Evolutionary conservation across 129 eudicot species (phyloP).

Genomic region (Flaveria brownii): DNA sequence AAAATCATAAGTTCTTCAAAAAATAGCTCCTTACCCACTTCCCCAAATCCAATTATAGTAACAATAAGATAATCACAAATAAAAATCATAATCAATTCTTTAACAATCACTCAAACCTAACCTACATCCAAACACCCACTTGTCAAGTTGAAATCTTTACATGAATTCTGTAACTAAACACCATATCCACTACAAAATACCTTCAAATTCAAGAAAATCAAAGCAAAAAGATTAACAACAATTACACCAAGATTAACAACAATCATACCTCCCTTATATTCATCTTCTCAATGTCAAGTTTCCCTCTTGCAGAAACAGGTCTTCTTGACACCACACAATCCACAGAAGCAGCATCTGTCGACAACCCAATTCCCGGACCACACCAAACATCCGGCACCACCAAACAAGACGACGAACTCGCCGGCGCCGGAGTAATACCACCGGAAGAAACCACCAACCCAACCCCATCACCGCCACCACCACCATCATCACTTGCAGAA

Average conservation of each 20-base stretch:
- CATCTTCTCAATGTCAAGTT: slow-evolving; percentile 50
- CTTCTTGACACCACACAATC: slow-evolving; percentile 76
- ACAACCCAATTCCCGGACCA: slow-evolving; percentile 75
- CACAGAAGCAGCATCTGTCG: slow-evolving; percentile 67
- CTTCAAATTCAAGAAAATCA: neutral
- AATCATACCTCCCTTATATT: slow-evolving; percentile 59
- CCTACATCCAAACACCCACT: slow-evolving; percentile 10
- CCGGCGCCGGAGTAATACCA: slow-evolving; percentile 20
- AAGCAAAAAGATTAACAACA: neutral
- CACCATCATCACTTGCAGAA: slow-evolving; percentile 20
- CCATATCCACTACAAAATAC: neutral
- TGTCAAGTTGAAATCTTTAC: slow-evolving; percentile 6
- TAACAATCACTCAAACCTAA: neutral
- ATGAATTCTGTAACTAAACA: neutral
- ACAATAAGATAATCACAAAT: neutral
- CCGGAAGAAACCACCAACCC: slow-evolving; percentile 5
- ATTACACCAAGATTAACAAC: too few species aligned
- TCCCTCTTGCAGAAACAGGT: slow-evolving; percentile 58
- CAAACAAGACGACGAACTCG: slow-evolving; percentile 47
- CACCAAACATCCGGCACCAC: slow-evolving; percentile 91
- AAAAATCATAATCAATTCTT: neutral
- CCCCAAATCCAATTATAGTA: neutral
- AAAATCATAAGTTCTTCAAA: neutral
- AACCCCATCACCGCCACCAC: slow-evolving; percentile 7
- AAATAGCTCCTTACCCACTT: neutral